These are phyloP conservation scores for Scleroderma citrinum DNA, from an alignment of 768 basidiomycete genomes.

Conservation along the genomic window DNA sequence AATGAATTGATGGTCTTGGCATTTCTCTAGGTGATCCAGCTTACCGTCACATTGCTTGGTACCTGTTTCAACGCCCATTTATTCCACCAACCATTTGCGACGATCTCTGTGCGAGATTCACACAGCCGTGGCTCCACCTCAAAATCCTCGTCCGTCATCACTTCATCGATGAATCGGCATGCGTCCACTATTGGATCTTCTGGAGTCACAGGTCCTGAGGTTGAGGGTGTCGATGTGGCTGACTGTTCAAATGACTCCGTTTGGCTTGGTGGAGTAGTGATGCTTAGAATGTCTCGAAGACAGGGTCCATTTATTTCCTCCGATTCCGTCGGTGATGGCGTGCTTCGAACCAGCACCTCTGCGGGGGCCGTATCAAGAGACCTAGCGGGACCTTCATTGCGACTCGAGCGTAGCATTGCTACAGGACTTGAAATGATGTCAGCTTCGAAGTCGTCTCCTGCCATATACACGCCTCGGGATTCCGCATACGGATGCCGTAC, in stretches of 20 bases:
- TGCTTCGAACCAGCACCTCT: constrained; percentile 24
- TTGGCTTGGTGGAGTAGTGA: constrained; percentile 24
- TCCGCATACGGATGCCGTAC: constrained; percentile 26
- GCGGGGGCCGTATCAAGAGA: constrained; percentile 3
- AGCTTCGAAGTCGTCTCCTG: constrained; percentile 41
- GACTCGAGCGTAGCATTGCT: constrained; percentile 16
- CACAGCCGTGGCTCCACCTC: constrained; percentile 15
- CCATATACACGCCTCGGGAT: constrained; percentile 7
- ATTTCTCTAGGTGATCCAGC: constrained; percentile 4
- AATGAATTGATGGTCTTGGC: constrained; percentile 6
- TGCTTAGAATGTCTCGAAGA: constrained; percentile 38
- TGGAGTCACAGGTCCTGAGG: constrained; percentile 30
- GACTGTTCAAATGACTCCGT: no score
- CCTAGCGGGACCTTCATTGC: constrained; percentile 2
- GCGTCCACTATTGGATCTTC: constrained; percentile 5
- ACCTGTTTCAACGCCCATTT: constrained; percentile 38
- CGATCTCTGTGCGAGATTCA: constrained; percentile 31
- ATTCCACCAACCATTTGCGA: constrained; percentile 47
- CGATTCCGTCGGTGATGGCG: constrained; percentile 18
- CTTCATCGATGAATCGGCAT: constrained; percentile 12
- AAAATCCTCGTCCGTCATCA: constrained; percentile 24
- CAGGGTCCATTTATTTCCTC: constrained; percentile 33
- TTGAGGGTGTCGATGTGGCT: neutral
- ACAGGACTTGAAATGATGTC: constrained; percentile 37
- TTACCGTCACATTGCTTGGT: constrained; percentile 13